Percentiles rank a stretch among this genome's conserved stretches.
phyloP scores from a whole-genome alignment of 1,284 basidiomycete genomes.

The Somion occarium region DNA sequence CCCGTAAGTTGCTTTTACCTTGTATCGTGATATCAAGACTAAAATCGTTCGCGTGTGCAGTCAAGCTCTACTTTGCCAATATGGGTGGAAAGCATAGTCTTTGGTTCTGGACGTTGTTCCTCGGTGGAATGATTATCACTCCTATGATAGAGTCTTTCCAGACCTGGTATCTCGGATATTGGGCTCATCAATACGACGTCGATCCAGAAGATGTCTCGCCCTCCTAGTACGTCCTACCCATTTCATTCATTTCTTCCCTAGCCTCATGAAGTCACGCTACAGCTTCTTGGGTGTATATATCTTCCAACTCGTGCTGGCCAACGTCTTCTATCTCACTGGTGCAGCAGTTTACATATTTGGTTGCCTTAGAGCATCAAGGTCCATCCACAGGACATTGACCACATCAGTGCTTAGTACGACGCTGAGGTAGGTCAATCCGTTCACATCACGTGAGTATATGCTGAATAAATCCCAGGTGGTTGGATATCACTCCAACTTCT shows the following conservation, averaged over 20 bases:
- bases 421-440: too few relatives aligned
- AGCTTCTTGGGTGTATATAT: constrained; percentile 43
- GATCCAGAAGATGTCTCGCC: constrained; percentile 20
- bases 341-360: constrained; percentile 36
- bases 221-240: constrained; percentile 17
- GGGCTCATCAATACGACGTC: constrained; percentile 29
- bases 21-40: constrained; percentile 22
- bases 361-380: constrained; percentile 45
- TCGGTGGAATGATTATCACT: constrained; percentile 18
- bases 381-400: constrained; percentile 55
- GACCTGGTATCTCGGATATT: constrained; percentile 27
- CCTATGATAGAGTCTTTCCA: constrained; percentile 12
- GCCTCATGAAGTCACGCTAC: background rate
- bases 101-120: constrained; percentile 31
- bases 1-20: constrained; percentile 26
- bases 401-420: constrained; percentile 52
- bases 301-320: constrained; percentile 27
- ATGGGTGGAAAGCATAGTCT: constrained; percentile 27
- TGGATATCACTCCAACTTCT: constrained; percentile 56
- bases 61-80: constrained; percentile 26
- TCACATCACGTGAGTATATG: background rate
- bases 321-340: constrained; percentile 24
- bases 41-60: too few relatives aligned
- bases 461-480: too few relatives aligned
- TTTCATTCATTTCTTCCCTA: background rate